These are phyloP conservation scores for Microcyclospora tardicrescens DNA, from an alignment of 2,329 filamentous ascomycete species.

Conservation along the genomic window DNA sequence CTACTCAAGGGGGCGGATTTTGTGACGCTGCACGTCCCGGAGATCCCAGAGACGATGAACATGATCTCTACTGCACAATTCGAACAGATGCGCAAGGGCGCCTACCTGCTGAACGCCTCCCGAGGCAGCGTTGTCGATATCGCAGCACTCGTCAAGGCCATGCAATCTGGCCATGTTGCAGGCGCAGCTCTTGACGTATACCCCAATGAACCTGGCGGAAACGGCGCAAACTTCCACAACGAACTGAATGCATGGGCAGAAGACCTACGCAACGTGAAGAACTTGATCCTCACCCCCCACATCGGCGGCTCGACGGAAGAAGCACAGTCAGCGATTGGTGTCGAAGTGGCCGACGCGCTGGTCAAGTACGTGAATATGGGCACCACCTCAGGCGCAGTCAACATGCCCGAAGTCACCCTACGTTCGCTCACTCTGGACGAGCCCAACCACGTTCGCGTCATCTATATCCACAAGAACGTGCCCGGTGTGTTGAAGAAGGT, in stretches of 20 bases:
- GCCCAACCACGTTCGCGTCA: slow-evolving; percentile 76
- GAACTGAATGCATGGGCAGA: slow-evolving; percentile 72
- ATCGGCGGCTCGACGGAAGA: slow-evolving; percentile 97
- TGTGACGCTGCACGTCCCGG: slow-evolving; percentile 86
- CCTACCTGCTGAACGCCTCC: slow-evolving; percentile 92
- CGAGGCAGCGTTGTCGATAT: slow-evolving; percentile 92
- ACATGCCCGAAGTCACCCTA: slow-evolving; percentile 87
- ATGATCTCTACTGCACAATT: slow-evolving; percentile 76
- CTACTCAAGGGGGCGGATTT: slow-evolving; percentile 78
- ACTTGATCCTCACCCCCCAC: slow-evolving; percentile 90
- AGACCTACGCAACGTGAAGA: slow-evolving; percentile 72
- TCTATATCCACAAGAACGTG: slow-evolving; percentile 94
- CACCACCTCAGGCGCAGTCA: slow-evolving; percentile 80
- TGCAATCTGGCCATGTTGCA: slow-evolving; percentile 73
- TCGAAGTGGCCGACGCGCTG: slow-evolving; percentile 79
- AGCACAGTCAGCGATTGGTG: slow-evolving; percentile 87
- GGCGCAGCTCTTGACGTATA: slow-evolving; percentile 96
- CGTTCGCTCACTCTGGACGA: slow-evolving; percentile 85
- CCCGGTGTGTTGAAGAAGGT: slow-evolving; percentile 90
- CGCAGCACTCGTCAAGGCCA: slow-evolving; percentile 75
- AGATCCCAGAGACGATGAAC: slow-evolving; percentile 81
- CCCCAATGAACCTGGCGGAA: slow-evolving; percentile 82
- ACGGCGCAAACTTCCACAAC: slow-evolving; percentile 88
- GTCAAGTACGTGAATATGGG: slow-evolving; percentile 95
- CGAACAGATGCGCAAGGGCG: slow-evolving; percentile 78